These are phyloP conservation scores for Madurella mycetomatis DNA, from an alignment of 2,329 filamentous ascomycete species.

Conservation along the genomic window DNA sequence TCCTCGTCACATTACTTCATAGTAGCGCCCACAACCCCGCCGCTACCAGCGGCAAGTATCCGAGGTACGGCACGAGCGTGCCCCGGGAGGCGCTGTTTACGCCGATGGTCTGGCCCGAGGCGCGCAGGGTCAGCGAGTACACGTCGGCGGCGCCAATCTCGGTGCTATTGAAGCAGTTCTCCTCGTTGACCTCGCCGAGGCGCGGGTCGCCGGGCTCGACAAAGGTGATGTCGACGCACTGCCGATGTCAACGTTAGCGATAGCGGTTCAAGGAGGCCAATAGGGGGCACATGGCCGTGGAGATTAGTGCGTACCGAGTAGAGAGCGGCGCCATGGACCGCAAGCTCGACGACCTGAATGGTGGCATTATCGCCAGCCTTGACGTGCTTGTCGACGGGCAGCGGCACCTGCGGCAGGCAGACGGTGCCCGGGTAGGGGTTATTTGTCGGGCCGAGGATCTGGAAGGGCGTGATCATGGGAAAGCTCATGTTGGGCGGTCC, in stretches of 20 bases:
- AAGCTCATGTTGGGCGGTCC: constrained; percentile 84
- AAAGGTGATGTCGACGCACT: constrained; percentile 96
- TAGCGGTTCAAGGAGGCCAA: neutral
- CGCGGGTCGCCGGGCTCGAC: constrained; percentile 66
- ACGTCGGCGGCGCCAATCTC: constrained; percentile 72
- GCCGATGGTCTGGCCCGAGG: constrained; percentile 34
- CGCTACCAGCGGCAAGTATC: constrained; percentile 40
- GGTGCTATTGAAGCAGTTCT: constrained; percentile 86
- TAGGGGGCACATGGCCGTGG: neutral
- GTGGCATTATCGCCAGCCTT: constrained; percentile 84
- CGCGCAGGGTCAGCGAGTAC: constrained; percentile 60
- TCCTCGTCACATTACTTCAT: constrained; percentile 21
- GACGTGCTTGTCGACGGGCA: constrained; percentile 67
- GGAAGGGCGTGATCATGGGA: constrained; percentile 73
- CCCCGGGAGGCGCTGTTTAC: constrained; percentile 25
- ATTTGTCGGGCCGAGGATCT: constrained; percentile 76
- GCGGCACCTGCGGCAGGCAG: constrained; percentile 82
- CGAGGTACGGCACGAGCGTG: constrained; percentile 29
- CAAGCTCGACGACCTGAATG: constrained; percentile 80
- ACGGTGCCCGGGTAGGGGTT: constrained; percentile 82
- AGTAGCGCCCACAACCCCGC: constrained; percentile 39
- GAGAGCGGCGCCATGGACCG: constrained; percentile 75
- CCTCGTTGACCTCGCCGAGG: constrained; percentile 67
- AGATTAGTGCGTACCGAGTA: constrained; percentile 63
- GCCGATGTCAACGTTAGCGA: constrained; percentile 1